These are phyloP conservation scores for Aristolochia californica DNA, from an alignment of 164 flowering plant species.

Conservation along the genomic window DNA sequence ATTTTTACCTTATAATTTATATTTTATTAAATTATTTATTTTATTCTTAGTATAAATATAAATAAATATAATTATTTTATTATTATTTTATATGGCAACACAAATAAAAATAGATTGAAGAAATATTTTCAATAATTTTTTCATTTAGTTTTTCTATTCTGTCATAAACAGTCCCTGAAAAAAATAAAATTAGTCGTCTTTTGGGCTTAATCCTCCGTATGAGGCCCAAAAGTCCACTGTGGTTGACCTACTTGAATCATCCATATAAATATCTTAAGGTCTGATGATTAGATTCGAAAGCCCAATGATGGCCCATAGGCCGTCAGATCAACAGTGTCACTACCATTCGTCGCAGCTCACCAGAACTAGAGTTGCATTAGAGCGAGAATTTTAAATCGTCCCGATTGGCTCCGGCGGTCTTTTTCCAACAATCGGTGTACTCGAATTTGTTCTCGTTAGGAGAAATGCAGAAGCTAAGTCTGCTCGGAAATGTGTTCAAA, in stretches of 20 bases:
- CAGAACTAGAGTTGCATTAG: background rate
- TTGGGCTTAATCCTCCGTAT: background rate
- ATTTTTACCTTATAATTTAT: too few relatives aligned
- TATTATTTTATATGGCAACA: too few relatives aligned
- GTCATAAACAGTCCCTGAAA: too few relatives aligned
- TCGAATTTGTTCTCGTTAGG: background rate
- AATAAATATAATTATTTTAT: too few relatives aligned
- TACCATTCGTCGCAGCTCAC: background rate
- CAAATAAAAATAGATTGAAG: too few relatives aligned
- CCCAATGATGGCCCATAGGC: background rate
- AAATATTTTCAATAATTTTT: too few relatives aligned
- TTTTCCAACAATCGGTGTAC: background rate
- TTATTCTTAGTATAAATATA: too few relatives aligned
- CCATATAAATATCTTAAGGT: background rate
- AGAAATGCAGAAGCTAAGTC: slow-evolving; percentile 3
- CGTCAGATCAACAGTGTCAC: background rate
- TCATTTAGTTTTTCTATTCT: too few relatives aligned
- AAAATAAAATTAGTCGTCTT: too few relatives aligned
- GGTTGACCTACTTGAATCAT: background rate
- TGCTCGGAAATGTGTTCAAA: background rate
- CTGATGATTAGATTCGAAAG: background rate
- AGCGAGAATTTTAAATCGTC: background rate
- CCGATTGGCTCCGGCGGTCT: background rate
- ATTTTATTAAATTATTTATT: too few relatives aligned
- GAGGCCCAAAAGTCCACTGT: background rate